These are phyloP conservation scores for Dentipellis fragilis DNA, from an alignment of 768 basidiomycete species.

Conservation along the genomic window DNA sequence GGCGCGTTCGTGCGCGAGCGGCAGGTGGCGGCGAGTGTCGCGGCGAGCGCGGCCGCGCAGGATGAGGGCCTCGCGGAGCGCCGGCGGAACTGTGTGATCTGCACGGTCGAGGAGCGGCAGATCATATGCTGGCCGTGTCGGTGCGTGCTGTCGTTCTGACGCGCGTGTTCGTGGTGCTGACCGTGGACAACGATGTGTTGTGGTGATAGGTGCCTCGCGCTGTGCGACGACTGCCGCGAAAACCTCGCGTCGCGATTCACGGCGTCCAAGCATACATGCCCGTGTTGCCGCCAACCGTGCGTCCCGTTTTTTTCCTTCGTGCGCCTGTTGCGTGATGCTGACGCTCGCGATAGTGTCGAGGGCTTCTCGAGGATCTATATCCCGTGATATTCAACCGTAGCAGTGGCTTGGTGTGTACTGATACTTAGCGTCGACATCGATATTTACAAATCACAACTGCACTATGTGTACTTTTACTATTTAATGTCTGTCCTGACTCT, in stretches of 20 bases:
- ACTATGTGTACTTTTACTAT: too few species aligned
- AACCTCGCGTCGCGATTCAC: slow-evolving; percentile 45
- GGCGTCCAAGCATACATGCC: slow-evolving; percentile 52
- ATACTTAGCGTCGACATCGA: neutral
- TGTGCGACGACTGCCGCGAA: slow-evolving; percentile 59
- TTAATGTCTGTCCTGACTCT: too few species aligned
- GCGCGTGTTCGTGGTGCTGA: neutral
- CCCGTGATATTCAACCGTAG: slow-evolving; percentile 24
- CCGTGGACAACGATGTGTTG: neutral
- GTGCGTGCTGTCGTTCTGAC: slow-evolving; percentile 26
- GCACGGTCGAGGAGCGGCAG: slow-evolving; percentile 55
- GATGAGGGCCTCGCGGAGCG: slow-evolving; percentile 15
- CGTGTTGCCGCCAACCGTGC: slow-evolving; percentile 48
- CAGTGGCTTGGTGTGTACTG: neutral
- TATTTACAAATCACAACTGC: too few species aligned
- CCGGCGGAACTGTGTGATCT: slow-evolving; percentile 52
- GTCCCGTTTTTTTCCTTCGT: slow-evolving; percentile 1
- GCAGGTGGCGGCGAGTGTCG: slow-evolving; percentile 14
- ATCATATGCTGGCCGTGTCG: slow-evolving; percentile 85
- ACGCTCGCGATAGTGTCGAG: slow-evolving; percentile 25
- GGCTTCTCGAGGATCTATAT: slow-evolving; percentile 57
- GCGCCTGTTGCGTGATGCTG: neutral
- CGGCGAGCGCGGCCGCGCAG: slow-evolving; percentile 1
- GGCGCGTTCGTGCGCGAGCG: slow-evolving; percentile 21
- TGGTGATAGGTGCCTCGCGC: slow-evolving; percentile 34